Percentiles rank a stretch among this genome's conserved stretches.
Evolutionary conservation across 2,329 filamentous ascomycete species (phyloP).

Genomic region (Botrytis pseudocinerea): DNA sequence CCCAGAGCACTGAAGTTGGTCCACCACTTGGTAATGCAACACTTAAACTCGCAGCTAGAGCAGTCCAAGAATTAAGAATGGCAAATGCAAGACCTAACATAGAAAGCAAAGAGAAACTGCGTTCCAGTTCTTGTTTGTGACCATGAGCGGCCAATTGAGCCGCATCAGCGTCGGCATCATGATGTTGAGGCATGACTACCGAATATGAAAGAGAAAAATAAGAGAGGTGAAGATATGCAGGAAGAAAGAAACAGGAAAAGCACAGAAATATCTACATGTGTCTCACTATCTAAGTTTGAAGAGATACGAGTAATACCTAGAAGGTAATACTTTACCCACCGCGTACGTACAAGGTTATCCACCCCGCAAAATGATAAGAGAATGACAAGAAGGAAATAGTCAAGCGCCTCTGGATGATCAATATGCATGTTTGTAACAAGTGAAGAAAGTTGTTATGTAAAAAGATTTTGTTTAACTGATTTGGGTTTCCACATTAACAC

Average conservation of each 20-base stretch:
- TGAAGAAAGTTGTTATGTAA: constrained; percentile 16
- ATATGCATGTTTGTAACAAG: neutral
- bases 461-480: constrained; percentile 6
- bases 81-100: constrained; percentile 62
- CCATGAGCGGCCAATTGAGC: constrained; percentile 56
- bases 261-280: constrained; percentile 8
- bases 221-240: neutral
- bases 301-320: neutral
- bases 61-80: constrained; percentile 59
- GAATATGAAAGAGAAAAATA: neutral
- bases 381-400: constrained; percentile 17
- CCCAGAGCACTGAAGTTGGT: constrained; percentile 71
- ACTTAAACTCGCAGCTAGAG: constrained; percentile 46
- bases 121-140: constrained; percentile 50
- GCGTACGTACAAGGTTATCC: constrained; percentile 4
- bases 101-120: constrained; percentile 55
- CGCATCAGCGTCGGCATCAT: constrained; percentile 27
- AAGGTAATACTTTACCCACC: constrained; percentile 8
- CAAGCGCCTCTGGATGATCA: neutral
- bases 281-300: neutral
- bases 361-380: constrained; percentile 24
- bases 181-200: constrained; percentile 7
- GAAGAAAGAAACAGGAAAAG: neutral
- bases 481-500: constrained; percentile 1
- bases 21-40: constrained; percentile 70